These are phyloP conservation scores for Croton laevigatus DNA, from an alignment of 441 rosid genomes.

Conservation along the genomic window DNA sequence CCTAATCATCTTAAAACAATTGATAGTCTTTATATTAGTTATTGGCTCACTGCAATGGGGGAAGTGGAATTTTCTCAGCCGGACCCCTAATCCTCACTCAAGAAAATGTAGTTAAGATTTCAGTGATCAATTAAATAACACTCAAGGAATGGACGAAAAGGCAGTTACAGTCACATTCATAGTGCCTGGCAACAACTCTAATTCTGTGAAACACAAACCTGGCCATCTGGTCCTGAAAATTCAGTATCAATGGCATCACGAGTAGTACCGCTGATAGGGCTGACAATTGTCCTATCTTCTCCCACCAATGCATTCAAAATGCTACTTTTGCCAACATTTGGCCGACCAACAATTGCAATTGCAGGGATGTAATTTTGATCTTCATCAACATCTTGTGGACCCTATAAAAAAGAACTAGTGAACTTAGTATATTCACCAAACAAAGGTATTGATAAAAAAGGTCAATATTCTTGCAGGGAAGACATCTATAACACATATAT, in stretches of 20 bases:
- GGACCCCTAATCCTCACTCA: neutral
- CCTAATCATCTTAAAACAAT: conserved; percentile 1
- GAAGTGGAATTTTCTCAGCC: neutral
- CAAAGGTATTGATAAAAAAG: neutral
- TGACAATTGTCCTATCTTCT: conserved; percentile 95
- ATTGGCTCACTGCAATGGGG: neutral
- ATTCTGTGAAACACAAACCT: conserved; percentile 44
- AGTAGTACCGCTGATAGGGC: conserved; percentile 97
- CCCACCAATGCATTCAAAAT: conserved; percentile 94
- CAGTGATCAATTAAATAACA: neutral
- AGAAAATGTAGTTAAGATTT: neutral
- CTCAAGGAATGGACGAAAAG: neutral
- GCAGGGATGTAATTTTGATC: conserved; percentile 75
- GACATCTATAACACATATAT: neutral
- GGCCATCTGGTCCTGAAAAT: conserved; percentile 78
- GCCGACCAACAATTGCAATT: conserved; percentile 92
- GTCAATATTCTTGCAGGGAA: neutral
- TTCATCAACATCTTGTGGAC: conserved; percentile 39
- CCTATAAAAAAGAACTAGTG: conserved; percentile 36
- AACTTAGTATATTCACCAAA: neutral
- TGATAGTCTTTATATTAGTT: neutral
- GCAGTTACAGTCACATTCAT: neutral
- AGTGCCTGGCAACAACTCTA: neutral
- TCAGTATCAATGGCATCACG: conserved; percentile 98
- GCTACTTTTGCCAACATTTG: conserved; percentile 98